Conservation (phyloP, 805 yeast genomes). For the Priceomyces fermenticarens region DNA sequence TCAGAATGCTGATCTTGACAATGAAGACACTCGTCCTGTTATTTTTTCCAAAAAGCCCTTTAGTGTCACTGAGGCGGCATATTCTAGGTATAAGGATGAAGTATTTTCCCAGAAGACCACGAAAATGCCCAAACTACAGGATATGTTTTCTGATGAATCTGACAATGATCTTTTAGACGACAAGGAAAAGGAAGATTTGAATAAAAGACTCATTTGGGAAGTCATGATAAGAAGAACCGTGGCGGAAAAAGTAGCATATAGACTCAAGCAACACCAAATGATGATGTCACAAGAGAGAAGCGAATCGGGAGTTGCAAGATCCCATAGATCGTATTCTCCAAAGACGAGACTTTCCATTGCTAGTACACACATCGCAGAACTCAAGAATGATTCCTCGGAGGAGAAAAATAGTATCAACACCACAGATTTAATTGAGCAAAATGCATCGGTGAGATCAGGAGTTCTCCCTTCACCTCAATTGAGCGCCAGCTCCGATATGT, state of each 20-base stretch:
- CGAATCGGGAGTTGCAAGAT: neutral
- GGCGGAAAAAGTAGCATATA: constrained; percentile 38
- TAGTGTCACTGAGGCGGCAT: constrained; percentile 18
- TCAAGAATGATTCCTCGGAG: constrained; percentile 13
- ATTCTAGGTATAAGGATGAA: constrained; percentile 23
- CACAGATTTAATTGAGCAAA: constrained; percentile 27
- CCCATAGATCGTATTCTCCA: constrained; percentile 1
- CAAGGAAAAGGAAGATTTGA: constrained; percentile 25
- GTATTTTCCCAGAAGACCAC: constrained; percentile 19
- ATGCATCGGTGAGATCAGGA: constrained; percentile 29
- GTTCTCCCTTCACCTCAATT: constrained; percentile 40
- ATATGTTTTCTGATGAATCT: constrained; percentile 26
- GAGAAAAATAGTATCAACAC: constrained; percentile 23
- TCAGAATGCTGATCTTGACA: constrained; percentile 15
- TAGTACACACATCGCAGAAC: constrained; percentile 15
- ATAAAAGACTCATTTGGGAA: constrained; percentile 33
- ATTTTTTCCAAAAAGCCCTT: neutral
- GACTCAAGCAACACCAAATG: constrained; percentile 21
- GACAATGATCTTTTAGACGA: constrained; percentile 18
- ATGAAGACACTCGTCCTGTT: constrained; percentile 5
- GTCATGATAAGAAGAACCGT: constrained; percentile 37
- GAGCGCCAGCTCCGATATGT: constrained; percentile 26
- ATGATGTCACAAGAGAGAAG: constrained; percentile 1
- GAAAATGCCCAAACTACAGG: constrained; percentile 25
- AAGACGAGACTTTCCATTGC: constrained; percentile 2